Evolutionary conservation across 768 basidiomycete genomes (phyloP).

Genomic region (Panaeolus cyanescens): DNA sequence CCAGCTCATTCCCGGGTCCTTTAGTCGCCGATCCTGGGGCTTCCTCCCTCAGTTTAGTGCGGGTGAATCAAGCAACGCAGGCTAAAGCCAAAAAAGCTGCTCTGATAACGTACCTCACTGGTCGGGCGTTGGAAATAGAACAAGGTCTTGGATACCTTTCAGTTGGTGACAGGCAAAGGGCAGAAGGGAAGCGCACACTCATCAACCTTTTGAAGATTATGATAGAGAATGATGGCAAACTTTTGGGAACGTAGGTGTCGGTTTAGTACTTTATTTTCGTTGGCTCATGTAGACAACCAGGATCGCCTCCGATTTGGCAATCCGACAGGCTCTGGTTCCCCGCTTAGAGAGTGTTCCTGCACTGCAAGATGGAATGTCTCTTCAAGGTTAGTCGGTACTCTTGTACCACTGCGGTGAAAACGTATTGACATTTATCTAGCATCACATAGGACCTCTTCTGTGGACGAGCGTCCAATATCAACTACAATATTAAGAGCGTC

Average conservation of each 20-base stretch:
- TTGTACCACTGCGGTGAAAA: neutral
- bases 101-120: conserved; percentile 78
- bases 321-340: conserved; percentile 75
- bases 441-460: conserved; percentile 14
- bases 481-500: conserved; percentile 62
- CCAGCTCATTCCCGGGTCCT: conserved; percentile 82
- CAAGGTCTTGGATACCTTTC: conserved; percentile 74
- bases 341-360: conserved; percentile 35
- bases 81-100: conserved; percentile 81
- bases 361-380: conserved; percentile 20
- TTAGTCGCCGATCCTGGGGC: conserved; percentile 77
- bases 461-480: conserved; percentile 55
- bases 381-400: too few species aligned
- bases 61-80: conserved; percentile 62
- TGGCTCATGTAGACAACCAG: conserved; percentile 16
- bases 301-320: conserved; percentile 70
- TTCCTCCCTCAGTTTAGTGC: conserved; percentile 66
- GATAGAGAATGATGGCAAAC: conserved; percentile 86
- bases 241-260: conserved; percentile 78
- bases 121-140: conserved; percentile 74
- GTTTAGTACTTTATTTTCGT: neutral
- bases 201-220: conserved; percentile 75
- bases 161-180: conserved; percentile 52
- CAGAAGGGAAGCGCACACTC: conserved; percentile 78
- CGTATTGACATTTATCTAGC: conserved; percentile 7